Percentiles rank a stretch among this genome's conserved stretches.
phyloP scores from a whole-genome alignment of 352 stramenopile species.

The Pythium chondricola region DNA sequence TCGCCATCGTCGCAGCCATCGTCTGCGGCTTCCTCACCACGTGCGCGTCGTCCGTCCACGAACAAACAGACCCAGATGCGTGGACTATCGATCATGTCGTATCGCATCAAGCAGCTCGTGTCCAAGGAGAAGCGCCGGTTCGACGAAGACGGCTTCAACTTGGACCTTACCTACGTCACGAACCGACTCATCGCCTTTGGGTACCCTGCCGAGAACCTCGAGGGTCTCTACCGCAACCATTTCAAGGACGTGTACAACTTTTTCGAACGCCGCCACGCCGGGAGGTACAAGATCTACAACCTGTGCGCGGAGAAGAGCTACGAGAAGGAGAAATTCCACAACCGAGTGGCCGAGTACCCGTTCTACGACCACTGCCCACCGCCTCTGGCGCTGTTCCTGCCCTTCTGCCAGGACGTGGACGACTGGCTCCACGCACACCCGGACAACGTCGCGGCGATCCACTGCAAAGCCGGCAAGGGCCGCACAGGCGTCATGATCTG shows the following conservation, averaged over 20 bases:
- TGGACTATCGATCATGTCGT: slow-evolving; percentile 35
- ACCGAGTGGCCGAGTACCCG: slow-evolving; percentile 62
- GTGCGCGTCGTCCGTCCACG: background rate
- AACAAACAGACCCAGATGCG: slow-evolving; percentile 31
- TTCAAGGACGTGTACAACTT: slow-evolving; percentile 88
- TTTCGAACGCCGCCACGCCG: slow-evolving; percentile 76
- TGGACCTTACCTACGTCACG: slow-evolving; percentile 91
- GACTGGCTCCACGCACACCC: slow-evolving; percentile 45
- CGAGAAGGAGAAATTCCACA: slow-evolving; percentile 73
- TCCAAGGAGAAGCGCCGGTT: slow-evolving; percentile 89
- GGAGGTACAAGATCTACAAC: slow-evolving; percentile 89
- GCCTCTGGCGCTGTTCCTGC: slow-evolving; percentile 61
- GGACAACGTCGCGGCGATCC: slow-evolving; percentile 80
- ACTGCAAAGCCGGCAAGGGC: slow-evolving; percentile 91
- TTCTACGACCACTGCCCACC: slow-evolving; percentile 88
- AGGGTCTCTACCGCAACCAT: slow-evolving; percentile 88
- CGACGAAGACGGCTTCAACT: slow-evolving; percentile 84
- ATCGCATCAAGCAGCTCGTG: slow-evolving; percentile 77
- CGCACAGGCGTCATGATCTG: slow-evolving; percentile 87
- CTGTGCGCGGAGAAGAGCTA: slow-evolving; percentile 85
- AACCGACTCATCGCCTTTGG: slow-evolving; percentile 82
- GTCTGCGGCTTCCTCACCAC: background rate
- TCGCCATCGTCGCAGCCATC: background rate
- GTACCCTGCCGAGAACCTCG: slow-evolving; percentile 83
- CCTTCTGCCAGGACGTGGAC: slow-evolving; percentile 64